Evolutionary conservation across 176 grass and related monocot species (phyloP).

Genomic region (Oryza brachyantha): DNA sequence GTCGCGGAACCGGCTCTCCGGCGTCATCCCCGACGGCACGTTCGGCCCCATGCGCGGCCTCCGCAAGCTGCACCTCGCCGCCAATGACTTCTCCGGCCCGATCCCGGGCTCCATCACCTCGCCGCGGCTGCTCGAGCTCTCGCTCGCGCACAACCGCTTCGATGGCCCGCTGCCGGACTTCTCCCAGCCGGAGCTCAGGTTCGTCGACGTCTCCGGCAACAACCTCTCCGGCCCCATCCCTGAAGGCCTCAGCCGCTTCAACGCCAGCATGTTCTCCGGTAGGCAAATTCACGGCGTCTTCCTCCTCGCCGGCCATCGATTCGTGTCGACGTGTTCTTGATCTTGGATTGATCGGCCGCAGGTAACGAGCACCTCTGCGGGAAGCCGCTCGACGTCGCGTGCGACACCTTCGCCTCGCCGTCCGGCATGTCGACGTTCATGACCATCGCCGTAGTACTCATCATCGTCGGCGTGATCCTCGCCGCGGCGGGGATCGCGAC

Average conservation of each 20-base stretch:
- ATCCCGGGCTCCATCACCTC: constrained; percentile 66
- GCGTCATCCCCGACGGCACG: constrained; percentile 53
- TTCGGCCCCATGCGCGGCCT: constrained; percentile 67
- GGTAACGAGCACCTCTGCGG: constrained; percentile 78
- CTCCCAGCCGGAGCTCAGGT: constrained; percentile 46
- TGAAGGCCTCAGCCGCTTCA: constrained; percentile 48
- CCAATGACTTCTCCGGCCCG: constrained; percentile 55
- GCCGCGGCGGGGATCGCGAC: background rate
- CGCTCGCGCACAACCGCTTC: constrained; percentile 60
- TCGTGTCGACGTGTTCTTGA: background rate
- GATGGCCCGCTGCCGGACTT: constrained; percentile 55
- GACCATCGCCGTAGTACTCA: constrained; percentile 23
- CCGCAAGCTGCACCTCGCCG: constrained; percentile 66
- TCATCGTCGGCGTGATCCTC: constrained; percentile 39
- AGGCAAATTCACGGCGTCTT: background rate
- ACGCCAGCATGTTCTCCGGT: constrained; percentile 60
- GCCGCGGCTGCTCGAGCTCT: constrained; percentile 61
- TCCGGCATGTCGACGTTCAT: background rate
- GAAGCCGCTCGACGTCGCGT: constrained; percentile 44
- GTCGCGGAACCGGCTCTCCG: constrained; percentile 64
- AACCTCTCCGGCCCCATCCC: constrained; percentile 76
- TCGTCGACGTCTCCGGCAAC: constrained; percentile 71
- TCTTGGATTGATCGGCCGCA: constrained; percentile 25
- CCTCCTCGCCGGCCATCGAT: no score
- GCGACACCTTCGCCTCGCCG: constrained; percentile 9